Conservation (phyloP, 2,329 filamentous ascomycete species). For the Grosmannia serpens region DNA sequence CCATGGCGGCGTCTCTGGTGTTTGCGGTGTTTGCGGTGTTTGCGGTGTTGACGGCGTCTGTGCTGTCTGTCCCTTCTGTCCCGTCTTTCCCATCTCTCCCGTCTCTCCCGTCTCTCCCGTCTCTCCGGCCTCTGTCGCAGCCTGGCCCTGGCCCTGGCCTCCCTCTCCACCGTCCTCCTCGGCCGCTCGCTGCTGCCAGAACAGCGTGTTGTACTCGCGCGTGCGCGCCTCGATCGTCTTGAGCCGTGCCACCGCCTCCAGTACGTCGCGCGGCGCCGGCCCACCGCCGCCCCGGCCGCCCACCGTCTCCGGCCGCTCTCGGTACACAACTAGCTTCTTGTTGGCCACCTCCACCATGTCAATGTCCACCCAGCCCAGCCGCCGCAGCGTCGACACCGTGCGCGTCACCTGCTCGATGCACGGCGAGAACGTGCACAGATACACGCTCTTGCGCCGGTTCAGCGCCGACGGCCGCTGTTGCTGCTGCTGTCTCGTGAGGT, state of each 20-base stretch:
- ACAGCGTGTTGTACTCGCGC: slow-evolving; percentile 39
- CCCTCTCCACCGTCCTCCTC: slow-evolving; percentile 4
- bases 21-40: neutral
- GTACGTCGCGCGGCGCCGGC: slow-evolving; percentile 57
- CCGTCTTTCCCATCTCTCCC: neutral
- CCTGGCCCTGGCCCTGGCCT: neutral
- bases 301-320: slow-evolving; percentile 68
- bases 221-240: slow-evolving; percentile 61
- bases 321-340: slow-evolving; percentile 65
- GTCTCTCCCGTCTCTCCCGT: neutral
- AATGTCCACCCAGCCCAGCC: slow-evolving; percentile 80
- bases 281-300: slow-evolving; percentile 47
- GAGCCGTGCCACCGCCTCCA: slow-evolving; percentile 65
- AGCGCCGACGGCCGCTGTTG: slow-evolving; percentile 37
- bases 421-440: slow-evolving; percentile 90
- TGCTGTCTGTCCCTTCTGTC: neutral
- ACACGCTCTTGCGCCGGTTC: slow-evolving; percentile 57
- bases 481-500: slow-evolving; percentile 47
- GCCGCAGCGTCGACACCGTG: slow-evolving; percentile 70
- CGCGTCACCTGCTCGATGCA: slow-evolving; percentile 93
- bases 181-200: slow-evolving; percentile 8
- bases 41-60: neutral
- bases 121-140: neutral
- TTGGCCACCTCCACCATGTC: slow-evolving; percentile 86
- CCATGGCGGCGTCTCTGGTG: slow-evolving; percentile 28